Percentiles rank a stretch among this genome's conserved stretches.
phyloP scores from a whole-genome alignment of 352 stramenopile genomes.

The Globisporangium megalacanthum region DNA sequence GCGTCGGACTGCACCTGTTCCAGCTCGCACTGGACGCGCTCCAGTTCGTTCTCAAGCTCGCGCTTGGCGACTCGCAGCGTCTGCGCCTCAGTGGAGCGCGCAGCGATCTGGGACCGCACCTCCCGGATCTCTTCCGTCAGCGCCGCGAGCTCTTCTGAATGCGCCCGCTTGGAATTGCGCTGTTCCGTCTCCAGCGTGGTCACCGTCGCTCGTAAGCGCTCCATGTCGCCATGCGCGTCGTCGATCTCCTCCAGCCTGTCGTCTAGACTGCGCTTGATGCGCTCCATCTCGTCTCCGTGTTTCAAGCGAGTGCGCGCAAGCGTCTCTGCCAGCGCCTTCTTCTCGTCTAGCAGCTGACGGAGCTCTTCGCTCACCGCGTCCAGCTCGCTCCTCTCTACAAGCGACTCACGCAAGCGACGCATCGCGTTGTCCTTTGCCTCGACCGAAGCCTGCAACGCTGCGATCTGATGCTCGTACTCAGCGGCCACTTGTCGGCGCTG shows the following conservation, averaged over 20 bases:
- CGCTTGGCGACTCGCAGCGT: constrained; percentile 30
- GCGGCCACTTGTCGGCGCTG: constrained; percentile 35
- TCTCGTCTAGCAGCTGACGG: constrained; percentile 34
- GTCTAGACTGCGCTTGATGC: too few relatives aligned
- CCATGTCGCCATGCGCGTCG: constrained; percentile 25
- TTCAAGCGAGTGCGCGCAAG: constrained; percentile 36
- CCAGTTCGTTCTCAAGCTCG: constrained; percentile 30
- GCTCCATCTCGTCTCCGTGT: constrained; percentile 20
- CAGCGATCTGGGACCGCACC: constrained; percentile 28
- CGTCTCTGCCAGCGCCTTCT: constrained; percentile 38
- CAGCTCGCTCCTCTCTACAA: constrained; percentile 49
- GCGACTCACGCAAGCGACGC: constrained; percentile 26
- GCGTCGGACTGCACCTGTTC: constrained; percentile 2
- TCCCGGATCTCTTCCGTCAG: constrained; percentile 45
- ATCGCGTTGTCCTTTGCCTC: constrained; percentile 42
- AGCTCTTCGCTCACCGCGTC: constrained; percentile 40
- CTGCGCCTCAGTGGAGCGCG: constrained; percentile 26
- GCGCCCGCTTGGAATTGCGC: constrained; percentile 21
- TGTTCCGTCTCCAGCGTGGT: constrained; percentile 33
- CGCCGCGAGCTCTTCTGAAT: constrained; percentile 31
- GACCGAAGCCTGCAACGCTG: constrained; percentile 36
- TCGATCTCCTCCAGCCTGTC: constrained; percentile 3
- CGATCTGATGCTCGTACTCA: constrained; percentile 48
- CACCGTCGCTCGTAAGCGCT: constrained; percentile 29
- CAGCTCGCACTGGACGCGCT: constrained; percentile 13